phyloP scores from a whole-genome alignment of 345 rosid species.

The Salix arbutifolia region DNA sequence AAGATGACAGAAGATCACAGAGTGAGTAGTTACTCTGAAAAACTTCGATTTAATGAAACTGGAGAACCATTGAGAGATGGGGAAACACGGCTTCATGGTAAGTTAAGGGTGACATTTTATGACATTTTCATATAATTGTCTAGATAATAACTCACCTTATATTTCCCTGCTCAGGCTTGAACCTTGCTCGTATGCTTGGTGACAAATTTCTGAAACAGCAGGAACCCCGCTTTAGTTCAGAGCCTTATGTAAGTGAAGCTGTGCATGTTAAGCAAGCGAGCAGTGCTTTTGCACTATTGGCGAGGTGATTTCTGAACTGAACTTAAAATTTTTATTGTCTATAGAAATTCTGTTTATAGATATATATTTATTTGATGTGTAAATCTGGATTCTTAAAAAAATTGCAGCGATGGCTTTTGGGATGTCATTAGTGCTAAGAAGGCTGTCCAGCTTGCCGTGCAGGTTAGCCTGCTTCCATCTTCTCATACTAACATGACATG shows the following conservation, averaged over 20 bases:
- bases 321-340: not conserved
- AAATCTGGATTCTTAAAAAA: not conserved
- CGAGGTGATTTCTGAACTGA: conserved; percentile 51
- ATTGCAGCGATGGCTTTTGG: conserved; percentile 91
- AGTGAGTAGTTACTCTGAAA: conserved; percentile 64
- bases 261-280: conserved; percentile 55
- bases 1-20: conserved; percentile 94
- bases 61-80: conserved; percentile 80
- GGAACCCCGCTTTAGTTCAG: conserved; percentile 77
- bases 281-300: conserved; percentile 64
- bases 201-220: conserved; percentile 91
- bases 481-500: not conserved
- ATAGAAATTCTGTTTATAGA: not conserved
- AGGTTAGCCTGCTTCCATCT: conserved; percentile 43
- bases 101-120: not conserved
- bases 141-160: not conserved
- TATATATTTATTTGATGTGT: not conserved
- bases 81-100: conserved; percentile 76
- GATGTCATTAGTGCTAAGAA: conserved; percentile 73
- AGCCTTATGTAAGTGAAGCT: conserved; percentile 75
- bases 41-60: conserved; percentile 50
- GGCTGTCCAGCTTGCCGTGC: conserved; percentile 62
- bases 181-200: conserved; percentile 95
- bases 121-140: not conserved
- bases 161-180: conserved; percentile 53